These are phyloP conservation scores for Aureobasidium mangrovei DNA, from an alignment of 2,329 filamentous ascomycete genomes.

Conservation along the genomic window DNA sequence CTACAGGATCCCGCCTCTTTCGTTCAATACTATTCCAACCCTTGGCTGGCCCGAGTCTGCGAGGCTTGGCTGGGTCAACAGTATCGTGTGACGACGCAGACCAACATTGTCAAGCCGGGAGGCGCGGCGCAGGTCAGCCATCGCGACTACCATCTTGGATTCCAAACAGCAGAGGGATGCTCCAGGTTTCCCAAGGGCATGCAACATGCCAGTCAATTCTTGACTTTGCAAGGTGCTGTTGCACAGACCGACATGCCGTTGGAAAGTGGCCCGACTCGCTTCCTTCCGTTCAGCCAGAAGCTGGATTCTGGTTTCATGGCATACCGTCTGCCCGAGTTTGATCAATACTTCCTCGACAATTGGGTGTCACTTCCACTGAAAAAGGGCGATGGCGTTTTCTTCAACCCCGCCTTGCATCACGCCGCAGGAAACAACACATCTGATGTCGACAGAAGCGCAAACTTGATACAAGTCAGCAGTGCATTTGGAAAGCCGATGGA, in stretches of 20 bases:
- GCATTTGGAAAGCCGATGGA: slow-evolving; percentile 60
- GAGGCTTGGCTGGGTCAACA: slow-evolving; percentile 51
- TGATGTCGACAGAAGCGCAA: slow-evolving; percentile 47
- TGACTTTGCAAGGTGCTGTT: slow-evolving; percentile 56
- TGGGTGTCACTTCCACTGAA: slow-evolving; percentile 46
- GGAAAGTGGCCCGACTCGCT: slow-evolving; percentile 50
- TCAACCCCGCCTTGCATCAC: slow-evolving; percentile 56
- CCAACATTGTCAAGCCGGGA: slow-evolving; percentile 54
- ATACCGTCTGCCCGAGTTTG: slow-evolving; percentile 46
- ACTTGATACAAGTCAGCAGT: slow-evolving; percentile 53
- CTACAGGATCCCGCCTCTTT: slow-evolving; percentile 45
- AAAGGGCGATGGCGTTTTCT: slow-evolving; percentile 54
- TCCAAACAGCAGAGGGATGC: slow-evolving; percentile 44
- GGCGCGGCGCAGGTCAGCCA: slow-evolving; percentile 50
- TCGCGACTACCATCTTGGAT: slow-evolving; percentile 57
- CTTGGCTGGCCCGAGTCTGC: slow-evolving; percentile 46
- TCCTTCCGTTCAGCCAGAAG: slow-evolving; percentile 52
- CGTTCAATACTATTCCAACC: slow-evolving; percentile 51
- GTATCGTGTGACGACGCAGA: slow-evolving; percentile 53
- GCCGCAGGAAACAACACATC: slow-evolving; percentile 51
- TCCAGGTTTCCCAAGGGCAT: slow-evolving; percentile 42
- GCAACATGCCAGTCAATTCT: slow-evolving; percentile 47
- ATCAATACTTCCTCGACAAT: slow-evolving; percentile 44
- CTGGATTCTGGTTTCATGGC: slow-evolving; percentile 51
- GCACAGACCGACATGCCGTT: slow-evolving; percentile 54